Evolutionary conservation across 108 stramenopile species (phyloP), one percentile per base, ranked within the genome.

Genomic region (Cyclotella atomus): DNA sequence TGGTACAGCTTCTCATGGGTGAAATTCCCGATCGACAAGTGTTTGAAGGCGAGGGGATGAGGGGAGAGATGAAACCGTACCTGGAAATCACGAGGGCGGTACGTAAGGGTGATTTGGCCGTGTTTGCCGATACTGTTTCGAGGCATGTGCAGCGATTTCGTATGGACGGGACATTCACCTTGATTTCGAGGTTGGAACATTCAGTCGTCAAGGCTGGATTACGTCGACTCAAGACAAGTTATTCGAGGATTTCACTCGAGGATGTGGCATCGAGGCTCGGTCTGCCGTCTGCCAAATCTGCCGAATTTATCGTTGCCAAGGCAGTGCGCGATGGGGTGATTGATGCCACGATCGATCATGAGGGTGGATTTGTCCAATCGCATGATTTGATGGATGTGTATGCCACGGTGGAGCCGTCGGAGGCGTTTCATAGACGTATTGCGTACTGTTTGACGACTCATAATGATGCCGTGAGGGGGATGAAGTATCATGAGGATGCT

Each of bases 121-220:
- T 88, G 29, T 99, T 97, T 76, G 80, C 79, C 38, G 57, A 85
- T 65, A 91, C 89, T 12, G 89, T 97, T 17, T 71, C 82, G 24
- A 74, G 82, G 34, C 88, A 96, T 71, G 75, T 79, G 17, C 62
- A 86, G 25, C 84, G 85, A 3, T 57, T 98, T 73, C 80, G 76
- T 55, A 56, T 71, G 70, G 99, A 99, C 86, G 87, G 89, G 28
- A 98, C 93, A 15, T 88, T 85, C 71, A 95, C 95, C 15, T 83
- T 99, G 27, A 97, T 99, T 69, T 92, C 87, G n/a, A 82, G 99
- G 21, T 85, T 99, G 70, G 95, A 92, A 10, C 97, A 98, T 71
- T 94, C 91, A 64, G 99, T 99, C 27, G 95, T 99, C 71, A 97
- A 98, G 89, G 97, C 97, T 0, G 99, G 98, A 36, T 93, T 99